Percentiles rank a stretch among this genome's conserved stretches.
These are phyloP conservation scores for Plasmodium adleri DNA, from an alignment of 169 alveolate species.

Conservation along the genomic window DNA sequence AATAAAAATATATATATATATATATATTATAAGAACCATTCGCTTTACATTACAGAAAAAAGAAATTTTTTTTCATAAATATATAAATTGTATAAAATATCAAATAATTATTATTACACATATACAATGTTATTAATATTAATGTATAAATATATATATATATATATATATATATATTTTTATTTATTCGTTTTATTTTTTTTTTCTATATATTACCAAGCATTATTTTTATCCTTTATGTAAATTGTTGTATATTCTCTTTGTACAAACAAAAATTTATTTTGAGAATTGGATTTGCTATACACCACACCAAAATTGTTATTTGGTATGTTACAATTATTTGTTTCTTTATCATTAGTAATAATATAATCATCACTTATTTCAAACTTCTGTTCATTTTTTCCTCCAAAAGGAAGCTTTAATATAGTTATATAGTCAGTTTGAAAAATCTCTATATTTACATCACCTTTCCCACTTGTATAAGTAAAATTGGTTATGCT, in stretches of 20 bases:
- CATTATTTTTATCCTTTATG: constrained; percentile 44
- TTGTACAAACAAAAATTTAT: constrained; percentile 29
- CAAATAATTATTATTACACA: too few species aligned
- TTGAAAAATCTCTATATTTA: constrained; percentile 31
- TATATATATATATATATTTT: constrained; percentile 6
- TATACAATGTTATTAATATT: too few species aligned
- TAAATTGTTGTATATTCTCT: constrained; percentile 8
- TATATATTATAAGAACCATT: too few species aligned
- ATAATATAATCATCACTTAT: constrained; percentile 36
- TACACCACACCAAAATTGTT: constrained; percentile 6
- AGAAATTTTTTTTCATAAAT: background rate
- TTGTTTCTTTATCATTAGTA: constrained; percentile 16
- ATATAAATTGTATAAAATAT: too few species aligned
- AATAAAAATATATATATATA: too few species aligned
- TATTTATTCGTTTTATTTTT: background rate
- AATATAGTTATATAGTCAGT: constrained; percentile 45
- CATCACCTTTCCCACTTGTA: constrained; percentile 3
- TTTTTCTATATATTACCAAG: constrained; percentile 27
- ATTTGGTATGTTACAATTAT: constrained; percentile 26
- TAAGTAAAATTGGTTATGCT: constrained; percentile 40
- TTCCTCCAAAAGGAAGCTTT: constrained; percentile 21
- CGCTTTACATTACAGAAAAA: background rate
- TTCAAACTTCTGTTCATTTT: constrained; percentile 8
- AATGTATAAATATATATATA: background rate
- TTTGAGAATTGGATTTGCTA: constrained; percentile 1